phyloP scores from a whole-genome alignment of 768 basidiomycete species.

The Boletus speciosus region DNA sequence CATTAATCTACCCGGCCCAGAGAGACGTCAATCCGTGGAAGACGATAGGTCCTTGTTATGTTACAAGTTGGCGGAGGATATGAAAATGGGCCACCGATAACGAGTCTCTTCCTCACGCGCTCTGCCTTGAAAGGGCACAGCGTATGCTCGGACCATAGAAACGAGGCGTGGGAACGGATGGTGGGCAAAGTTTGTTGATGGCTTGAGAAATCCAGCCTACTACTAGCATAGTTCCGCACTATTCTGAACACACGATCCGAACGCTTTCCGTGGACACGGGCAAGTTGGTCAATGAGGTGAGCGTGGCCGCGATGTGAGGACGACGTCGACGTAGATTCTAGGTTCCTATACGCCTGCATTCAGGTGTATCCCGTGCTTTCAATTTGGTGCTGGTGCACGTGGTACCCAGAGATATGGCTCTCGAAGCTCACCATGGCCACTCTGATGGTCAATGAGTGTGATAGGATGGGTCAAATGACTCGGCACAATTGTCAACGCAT shows the following conservation, averaged over 20 bases:
- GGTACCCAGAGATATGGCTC: too few species aligned
- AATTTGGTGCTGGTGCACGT: not conserved
- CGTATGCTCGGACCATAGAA: not conserved
- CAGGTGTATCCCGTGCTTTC: not conserved
- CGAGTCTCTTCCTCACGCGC: not conserved
- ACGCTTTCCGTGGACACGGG: not conserved
- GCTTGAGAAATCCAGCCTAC: not conserved
- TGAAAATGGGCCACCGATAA: not conserved
- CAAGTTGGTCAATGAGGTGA: not conserved
- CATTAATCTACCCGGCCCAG: too few species aligned
- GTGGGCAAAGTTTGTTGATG: too few species aligned
- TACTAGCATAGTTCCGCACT: not conserved
- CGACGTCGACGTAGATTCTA: not conserved
- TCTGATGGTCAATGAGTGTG: too few species aligned
- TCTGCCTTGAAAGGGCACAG: not conserved
- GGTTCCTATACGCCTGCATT: not conserved
- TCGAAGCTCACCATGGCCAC: too few species aligned
- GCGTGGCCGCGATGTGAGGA: not conserved
- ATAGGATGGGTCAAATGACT: too few species aligned
- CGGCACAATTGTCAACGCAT: too few species aligned
- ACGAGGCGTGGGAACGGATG: not conserved
- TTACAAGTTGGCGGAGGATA: too few species aligned
- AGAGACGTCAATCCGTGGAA: too few species aligned
- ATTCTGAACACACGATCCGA: not conserved
- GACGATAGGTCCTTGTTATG: too few species aligned